Base-by-base conservation (phyloP, 1,139 yeast genomes). In the Protomyces gravidus region DNA sequence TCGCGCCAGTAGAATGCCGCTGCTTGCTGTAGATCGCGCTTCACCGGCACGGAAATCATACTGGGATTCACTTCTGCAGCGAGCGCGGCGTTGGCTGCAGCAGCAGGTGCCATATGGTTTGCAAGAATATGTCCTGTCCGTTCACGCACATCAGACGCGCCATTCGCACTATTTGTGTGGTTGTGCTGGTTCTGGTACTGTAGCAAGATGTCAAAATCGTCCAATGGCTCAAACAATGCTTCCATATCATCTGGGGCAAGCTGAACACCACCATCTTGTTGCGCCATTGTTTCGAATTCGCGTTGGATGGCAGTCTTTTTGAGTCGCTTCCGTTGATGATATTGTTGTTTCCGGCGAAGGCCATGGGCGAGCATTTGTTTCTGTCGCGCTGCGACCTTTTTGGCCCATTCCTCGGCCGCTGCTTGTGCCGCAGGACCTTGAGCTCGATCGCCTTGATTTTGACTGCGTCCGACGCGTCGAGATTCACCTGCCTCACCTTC, bases 281-380 rank as follows among this genome's bases (percentile, higher is more conserved):
- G 17, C 19, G n/a, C 23, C 42, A 36, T 15, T 2, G 42, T 23
- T 9, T 6, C 42, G 17, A 4, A 36, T 36, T 36, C 50, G 26
- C 58, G 45, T 36, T 30, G 33, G 26, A 53, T 45, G 46, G 30
- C 50, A 15, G 39, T 33, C 40, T 32, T 33, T 11, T 26, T 27
- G 27, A 21, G 36, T 4, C 58, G 45, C 2, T 15, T 23, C 21
- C 27, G 36, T 17, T 25, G 36, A 7, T 50, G 39, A 13, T 30
- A 33, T 23, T 46, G 50, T 23, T 45, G 51, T 21, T 45, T 45
- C 7, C 58, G 32, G 2, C 47, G 42, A 15, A 53, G 25, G 13
- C 36, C 48, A 27, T 53, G 58, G 13, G 51, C 25, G 28, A 53
- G 27, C 9, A 46, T 53, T 39, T 53, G 58, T 36, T 36, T 19